Conservation (phyloP, 2,329 filamentous ascomycete genomes). For the Fusarium nanum region DNA sequence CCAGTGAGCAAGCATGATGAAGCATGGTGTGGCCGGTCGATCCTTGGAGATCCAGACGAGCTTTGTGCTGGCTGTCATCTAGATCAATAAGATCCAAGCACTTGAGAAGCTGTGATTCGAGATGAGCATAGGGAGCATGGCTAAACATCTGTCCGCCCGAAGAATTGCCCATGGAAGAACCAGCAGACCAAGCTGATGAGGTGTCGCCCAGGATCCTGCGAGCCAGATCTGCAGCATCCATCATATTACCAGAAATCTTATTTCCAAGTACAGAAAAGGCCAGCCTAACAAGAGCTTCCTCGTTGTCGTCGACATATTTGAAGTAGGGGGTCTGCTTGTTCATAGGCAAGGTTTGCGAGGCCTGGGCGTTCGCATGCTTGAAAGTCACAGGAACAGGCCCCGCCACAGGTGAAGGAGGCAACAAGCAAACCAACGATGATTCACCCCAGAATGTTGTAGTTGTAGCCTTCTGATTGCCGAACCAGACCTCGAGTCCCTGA, state of each 20-base stretch:
- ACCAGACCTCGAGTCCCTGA: slow-evolving; percentile 82
- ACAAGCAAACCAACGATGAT: slow-evolving; percentile 80
- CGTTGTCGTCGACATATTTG: slow-evolving; percentile 79
- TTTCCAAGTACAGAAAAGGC: slow-evolving; percentile 73
- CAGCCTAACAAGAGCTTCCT: slow-evolving; percentile 74
- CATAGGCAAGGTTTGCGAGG: slow-evolving; percentile 52
- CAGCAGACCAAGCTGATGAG: slow-evolving; percentile 60
- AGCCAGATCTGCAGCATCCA: slow-evolving; percentile 71
- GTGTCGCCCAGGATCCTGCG: slow-evolving; percentile 67
- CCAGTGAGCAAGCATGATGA: slow-evolving; percentile 80
- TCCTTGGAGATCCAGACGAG: slow-evolving; percentile 73
- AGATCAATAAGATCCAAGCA: slow-evolving; percentile 83
- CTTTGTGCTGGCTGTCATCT: slow-evolving; percentile 76
- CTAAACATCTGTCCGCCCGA: slow-evolving; percentile 59
- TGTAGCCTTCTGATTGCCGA: slow-evolving; percentile 73
- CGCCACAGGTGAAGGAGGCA: slow-evolving; percentile 75
- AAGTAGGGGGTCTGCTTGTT: slow-evolving; percentile 66
- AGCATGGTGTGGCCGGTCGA: slow-evolving; percentile 83
- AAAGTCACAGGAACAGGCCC: slow-evolving; percentile 79
- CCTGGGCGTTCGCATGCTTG: slow-evolving; percentile 61
- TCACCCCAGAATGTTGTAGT: slow-evolving; percentile 86
- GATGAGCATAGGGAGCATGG: slow-evolving; percentile 60
- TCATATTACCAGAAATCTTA: slow-evolving; percentile 72
- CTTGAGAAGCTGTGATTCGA: slow-evolving; percentile 76
- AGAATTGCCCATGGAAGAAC: slow-evolving; percentile 54